Evolutionary conservation across 257 asterid species (phyloP).

Genomic region (Gentiana dahurica): DNA sequence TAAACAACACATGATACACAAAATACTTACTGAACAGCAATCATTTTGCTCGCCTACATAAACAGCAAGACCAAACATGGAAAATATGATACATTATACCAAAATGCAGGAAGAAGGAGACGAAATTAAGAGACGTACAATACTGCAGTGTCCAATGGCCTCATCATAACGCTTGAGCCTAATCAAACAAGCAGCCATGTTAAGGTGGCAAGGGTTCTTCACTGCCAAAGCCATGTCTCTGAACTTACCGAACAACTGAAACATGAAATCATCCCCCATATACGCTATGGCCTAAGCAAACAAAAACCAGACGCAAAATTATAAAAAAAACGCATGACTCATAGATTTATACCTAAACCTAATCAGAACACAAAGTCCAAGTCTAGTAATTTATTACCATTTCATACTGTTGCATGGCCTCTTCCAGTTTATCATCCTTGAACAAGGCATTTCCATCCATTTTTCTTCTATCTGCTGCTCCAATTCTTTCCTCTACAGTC

Average conservation of each 20-base stretch:
- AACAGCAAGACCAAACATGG: neutral
- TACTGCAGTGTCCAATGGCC: conserved; percentile 87
- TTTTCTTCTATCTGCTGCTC: conserved; percentile 93
- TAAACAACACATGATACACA: no score
- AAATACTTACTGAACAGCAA: no score
- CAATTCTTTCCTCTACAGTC: conserved; percentile 99
- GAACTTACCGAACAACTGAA: conserved; percentile 89
- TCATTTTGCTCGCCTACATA: no score
- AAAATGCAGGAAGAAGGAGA: neutral
- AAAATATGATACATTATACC: neutral
- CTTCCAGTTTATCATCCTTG: conserved; percentile 81
- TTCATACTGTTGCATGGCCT: conserved; percentile 96
- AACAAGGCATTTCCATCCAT: conserved; percentile 89
- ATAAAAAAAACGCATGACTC: neutral
- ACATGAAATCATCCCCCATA: conserved; percentile 98
- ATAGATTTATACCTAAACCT: neutral
- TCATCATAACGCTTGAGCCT: conserved; percentile 82
- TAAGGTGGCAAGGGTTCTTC: conserved; percentile 94
- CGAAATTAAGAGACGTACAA: conserved; percentile 36
- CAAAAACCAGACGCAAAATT: conserved; percentile 7
- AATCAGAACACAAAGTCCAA: conserved; percentile 3
- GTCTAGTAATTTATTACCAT: conserved; percentile 40
- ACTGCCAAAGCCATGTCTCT: conserved; percentile 98
- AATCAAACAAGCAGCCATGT: conserved; percentile 86
- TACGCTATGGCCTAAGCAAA: conserved; percentile 76